Percentiles rank a stretch among this genome's conserved stretches.
phyloP scores from a whole-genome alignment of 2,329 filamentous ascomycete genomes.

The Colletotrichum graminicola region DNA sequence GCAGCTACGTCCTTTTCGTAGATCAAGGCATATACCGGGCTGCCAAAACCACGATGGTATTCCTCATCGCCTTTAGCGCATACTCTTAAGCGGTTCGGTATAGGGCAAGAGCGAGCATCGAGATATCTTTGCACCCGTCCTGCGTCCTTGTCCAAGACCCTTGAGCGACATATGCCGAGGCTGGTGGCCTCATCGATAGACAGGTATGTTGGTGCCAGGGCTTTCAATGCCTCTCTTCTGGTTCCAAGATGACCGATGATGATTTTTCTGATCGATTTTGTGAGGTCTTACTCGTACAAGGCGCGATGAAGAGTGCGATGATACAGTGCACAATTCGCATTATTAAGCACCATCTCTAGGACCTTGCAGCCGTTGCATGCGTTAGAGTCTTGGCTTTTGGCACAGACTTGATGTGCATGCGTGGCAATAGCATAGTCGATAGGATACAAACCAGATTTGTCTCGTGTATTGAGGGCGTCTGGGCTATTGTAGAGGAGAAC shows the following conservation, averaged over 20 bases:
- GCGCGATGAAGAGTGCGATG: neutral
- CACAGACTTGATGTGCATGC: rapidly evolving
- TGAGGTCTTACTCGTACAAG: rapidly evolving
- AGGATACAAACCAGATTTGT: neutral
- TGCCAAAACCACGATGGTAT: rapidly evolving
- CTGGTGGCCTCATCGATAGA: neutral
- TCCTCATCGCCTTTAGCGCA: neutral
- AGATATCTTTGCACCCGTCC: neutral
- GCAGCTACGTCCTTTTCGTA: neutral
- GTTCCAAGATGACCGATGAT: neutral
- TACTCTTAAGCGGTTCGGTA: neutral
- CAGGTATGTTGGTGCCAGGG: neutral
- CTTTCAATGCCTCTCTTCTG: neutral
- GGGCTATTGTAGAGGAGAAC: neutral
- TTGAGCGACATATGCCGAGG: neutral
- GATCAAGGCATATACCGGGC: neutral
- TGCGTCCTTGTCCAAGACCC: neutral
- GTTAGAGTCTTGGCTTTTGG: neutral
- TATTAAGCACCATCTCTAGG: neutral
- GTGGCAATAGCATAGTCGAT: neutral
- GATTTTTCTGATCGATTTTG: neutral
- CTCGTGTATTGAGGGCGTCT: neutral
- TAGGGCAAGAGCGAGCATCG: neutral
- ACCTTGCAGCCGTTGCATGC: neutral
- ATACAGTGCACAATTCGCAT: neutral